These are phyloP conservation scores for Hyphodiscus hymeniophilus DNA, from an alignment of 495 filamentous ascomycete genomes.

Conservation along the genomic window DNA sequence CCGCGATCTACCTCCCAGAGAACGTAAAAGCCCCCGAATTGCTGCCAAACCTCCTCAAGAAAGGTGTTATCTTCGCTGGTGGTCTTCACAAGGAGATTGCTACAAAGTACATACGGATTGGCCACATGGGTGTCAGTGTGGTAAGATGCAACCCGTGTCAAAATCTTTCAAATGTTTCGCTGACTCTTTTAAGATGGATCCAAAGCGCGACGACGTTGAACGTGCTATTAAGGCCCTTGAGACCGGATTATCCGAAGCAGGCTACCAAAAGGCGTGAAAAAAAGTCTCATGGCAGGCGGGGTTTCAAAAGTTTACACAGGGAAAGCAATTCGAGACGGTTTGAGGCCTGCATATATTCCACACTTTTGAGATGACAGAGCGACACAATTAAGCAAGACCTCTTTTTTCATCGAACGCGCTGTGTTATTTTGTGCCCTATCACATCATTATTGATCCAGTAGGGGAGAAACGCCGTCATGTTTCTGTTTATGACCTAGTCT, in stretches of 20 bases:
- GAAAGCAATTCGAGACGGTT: constrained; percentile 8
- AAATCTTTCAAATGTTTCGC: constrained; percentile 2
- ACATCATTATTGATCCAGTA: too few relatives aligned
- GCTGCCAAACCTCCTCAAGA: constrained; percentile 78
- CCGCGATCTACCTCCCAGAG: constrained; percentile 89
- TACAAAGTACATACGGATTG: constrained; percentile 60
- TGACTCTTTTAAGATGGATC: constrained; percentile 39
- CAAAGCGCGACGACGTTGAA: constrained; percentile 62
- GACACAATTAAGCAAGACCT: too few relatives aligned
- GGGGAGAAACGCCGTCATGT: too few relatives aligned
- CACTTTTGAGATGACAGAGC: too few relatives aligned
- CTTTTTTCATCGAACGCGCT: too few relatives aligned
- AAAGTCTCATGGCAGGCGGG: background rate
- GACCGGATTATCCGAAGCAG: constrained; percentile 63
- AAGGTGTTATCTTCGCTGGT: constrained; percentile 87
- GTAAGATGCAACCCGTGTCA: constrained; percentile 29
- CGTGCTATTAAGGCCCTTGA: constrained; percentile 72
- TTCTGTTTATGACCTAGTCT: too few relatives aligned
- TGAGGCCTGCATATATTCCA: too few relatives aligned
- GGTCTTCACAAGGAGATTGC: constrained; percentile 86
- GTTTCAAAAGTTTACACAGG: background rate
- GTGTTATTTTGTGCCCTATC: too few relatives aligned
- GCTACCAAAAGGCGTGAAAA: constrained; percentile 45
- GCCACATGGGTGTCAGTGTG: constrained; percentile 93
- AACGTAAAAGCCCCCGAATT: constrained; percentile 70